Evolutionary conservation across 106 monocot species (phyloP), one percentile per base, ranked within the genome.

Genomic region (Dendrobium nobile): DNA sequence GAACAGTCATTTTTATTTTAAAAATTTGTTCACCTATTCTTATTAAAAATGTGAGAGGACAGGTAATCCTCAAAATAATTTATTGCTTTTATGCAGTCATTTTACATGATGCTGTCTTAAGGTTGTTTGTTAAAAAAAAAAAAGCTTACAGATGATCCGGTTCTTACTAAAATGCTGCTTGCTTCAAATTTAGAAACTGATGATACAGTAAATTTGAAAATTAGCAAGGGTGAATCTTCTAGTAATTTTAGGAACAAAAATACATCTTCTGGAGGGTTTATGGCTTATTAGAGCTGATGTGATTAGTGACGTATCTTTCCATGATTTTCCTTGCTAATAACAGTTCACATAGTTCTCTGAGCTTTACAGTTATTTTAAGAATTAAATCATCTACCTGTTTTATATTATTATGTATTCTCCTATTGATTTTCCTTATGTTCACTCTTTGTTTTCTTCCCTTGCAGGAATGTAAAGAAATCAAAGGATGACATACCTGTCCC

Each of bases 401-500:
- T 13, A 51, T 51, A 10, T 61, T 17, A 13, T 41, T 11, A 43
- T 43, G 7, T 17, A 16, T 74, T 74, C 41, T 41, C 19, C 4
- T 77, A 40, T 43, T 55, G 19, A 40, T 73, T 82, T 86, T 82
- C 16, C 10, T 73, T 56, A 40, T 77, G 61, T 28, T 8, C 33
- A 70, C 79, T 79, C 16, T 61, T 61, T 61, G 51, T 61, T 22
- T 61, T 19, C 9, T 61, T 61, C n/a, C 61, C 77, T 7, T 81
- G 9, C 82, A 93, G 93, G 87, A 88, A 74, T 72, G 85, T 91
- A 54, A 93, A 93, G 81, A 90, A 91, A 85, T 90, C 93, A 48
- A 90, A 93, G 40, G 93, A 93, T 84, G 90, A 93, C 82, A 80
- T 93, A 55, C 93, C 93, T 44, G 85, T 93, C 70, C 93, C 90